Evolutionary conservation across 208 protist species (phyloP).

Genomic region (Acanthamoeba divionensis): DNA sequence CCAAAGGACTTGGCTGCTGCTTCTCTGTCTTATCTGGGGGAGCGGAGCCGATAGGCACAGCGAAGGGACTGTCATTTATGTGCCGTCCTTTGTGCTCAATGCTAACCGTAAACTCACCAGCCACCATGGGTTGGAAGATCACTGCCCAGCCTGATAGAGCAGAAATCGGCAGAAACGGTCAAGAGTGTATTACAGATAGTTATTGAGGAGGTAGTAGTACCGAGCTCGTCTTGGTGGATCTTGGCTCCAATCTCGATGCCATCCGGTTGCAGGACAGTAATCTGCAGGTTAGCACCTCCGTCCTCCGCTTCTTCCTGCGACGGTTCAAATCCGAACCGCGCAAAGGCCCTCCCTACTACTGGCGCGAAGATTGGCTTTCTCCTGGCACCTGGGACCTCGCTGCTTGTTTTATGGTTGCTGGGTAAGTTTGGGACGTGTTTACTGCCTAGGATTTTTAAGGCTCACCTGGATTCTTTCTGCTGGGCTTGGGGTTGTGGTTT

Average conservation of each 20-base stretch:
- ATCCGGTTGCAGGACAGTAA: conserved; percentile 55
- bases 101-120: conserved; percentile 59
- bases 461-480: too few relatives aligned
- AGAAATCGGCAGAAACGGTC: too few relatives aligned
- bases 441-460: too few relatives aligned
- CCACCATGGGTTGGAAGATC: conserved; percentile 54
- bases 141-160: conserved; percentile 64
- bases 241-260: conserved; percentile 43
- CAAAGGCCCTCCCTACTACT: conserved; percentile 14
- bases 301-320: neutral
- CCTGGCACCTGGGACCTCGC: too few relatives aligned
- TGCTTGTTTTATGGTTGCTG: too few relatives aligned
- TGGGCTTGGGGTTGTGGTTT: too few relatives aligned
- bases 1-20: neutral
- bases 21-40: neutral
- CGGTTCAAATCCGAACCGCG: neutral
- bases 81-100: conserved; percentile 59
- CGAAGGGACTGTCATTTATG: conserved; percentile 71
- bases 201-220: too few relatives aligned
- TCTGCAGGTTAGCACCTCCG: conserved; percentile 56
- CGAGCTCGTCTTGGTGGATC: conserved; percentile 57
- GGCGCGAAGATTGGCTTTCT: too few relatives aligned
- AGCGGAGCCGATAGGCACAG: conserved; percentile 57
- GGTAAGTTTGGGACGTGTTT: too few relatives aligned
- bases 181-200: too few relatives aligned